phyloP scores from a whole-genome alignment of 1,139 yeast species.

The Candida sojae region DNA sequence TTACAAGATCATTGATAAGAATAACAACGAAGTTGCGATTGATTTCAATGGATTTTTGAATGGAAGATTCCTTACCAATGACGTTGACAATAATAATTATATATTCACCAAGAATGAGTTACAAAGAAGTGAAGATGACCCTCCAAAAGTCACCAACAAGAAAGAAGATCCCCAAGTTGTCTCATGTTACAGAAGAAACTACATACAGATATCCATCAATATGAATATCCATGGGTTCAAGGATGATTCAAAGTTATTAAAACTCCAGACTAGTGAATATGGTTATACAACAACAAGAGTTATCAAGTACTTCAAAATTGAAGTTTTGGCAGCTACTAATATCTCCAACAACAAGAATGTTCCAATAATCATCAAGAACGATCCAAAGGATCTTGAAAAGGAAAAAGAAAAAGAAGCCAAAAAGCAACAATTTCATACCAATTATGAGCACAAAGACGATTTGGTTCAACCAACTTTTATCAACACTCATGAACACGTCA shows the following conservation, averaged over 20 bases:
- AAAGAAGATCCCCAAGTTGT: slow-evolving; percentile 38
- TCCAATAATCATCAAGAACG: slow-evolving; percentile 29
- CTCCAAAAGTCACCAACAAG: slow-evolving; percentile 1
- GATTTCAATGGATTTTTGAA: slow-evolving; percentile 41
- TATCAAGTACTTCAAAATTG: slow-evolving; percentile 42
- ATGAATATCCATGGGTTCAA: slow-evolving; percentile 36
- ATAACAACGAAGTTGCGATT: slow-evolving; percentile 26
- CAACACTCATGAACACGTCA: slow-evolving; percentile 29
- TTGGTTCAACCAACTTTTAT: slow-evolving; percentile 23
- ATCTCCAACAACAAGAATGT: slow-evolving; percentile 29
- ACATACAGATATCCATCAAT: slow-evolving; percentile 39
- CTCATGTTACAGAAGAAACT: slow-evolving; percentile 49
- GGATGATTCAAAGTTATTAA: slow-evolving; percentile 28
- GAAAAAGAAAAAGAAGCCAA: slow-evolving; percentile 24
- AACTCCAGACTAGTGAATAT: slow-evolving; percentile 36
- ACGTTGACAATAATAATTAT: slow-evolving; percentile 42
- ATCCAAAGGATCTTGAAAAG: slow-evolving; percentile 21
- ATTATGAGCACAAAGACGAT: slow-evolving; percentile 18
- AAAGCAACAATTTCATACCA: slow-evolving; percentile 16
- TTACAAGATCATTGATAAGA: slow-evolving; percentile 33
- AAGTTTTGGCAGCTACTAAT: slow-evolving; percentile 39
- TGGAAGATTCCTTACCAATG: slow-evolving; percentile 47
- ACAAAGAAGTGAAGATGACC: slow-evolving; percentile 6
- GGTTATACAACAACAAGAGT: slow-evolving; percentile 39
- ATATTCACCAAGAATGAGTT: slow-evolving; percentile 24